Conservation (phyloP, 305 asterid species). For the Fraxinus nigra region DNA sequence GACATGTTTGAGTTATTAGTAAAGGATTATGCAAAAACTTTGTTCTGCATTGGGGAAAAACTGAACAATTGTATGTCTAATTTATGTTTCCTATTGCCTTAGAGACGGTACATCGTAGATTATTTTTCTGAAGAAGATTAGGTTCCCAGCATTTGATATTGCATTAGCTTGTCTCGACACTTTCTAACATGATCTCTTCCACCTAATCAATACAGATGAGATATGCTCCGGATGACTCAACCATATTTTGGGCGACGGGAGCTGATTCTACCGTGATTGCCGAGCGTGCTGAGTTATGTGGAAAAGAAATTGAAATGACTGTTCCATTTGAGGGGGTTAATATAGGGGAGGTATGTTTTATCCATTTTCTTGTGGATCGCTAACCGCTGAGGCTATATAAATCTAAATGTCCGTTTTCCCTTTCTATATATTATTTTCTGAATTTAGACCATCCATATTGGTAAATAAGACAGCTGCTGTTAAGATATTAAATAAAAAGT, state of each 20-base stretch:
- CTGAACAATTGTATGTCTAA: background rate
- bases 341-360: slow-evolving; percentile 75
- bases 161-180: background rate
- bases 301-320: slow-evolving; percentile 80
- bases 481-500: background rate
- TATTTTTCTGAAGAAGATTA: background rate
- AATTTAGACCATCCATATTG: background rate
- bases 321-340: slow-evolving; percentile 86
- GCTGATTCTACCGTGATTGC: slow-evolving; percentile 59
- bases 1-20: background rate
- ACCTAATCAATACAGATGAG: slow-evolving; percentile 54
- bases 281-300: slow-evolving; percentile 64
- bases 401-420: background rate
- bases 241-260: slow-evolving; percentile 95
- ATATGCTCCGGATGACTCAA: slow-evolving; percentile 81
- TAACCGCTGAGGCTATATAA: background rate
- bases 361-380: background rate
- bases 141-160: background rate
- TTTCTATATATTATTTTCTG: background rate
- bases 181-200: slow-evolving; percentile 4
- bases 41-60: background rate
- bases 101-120: background rate
- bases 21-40: background rate
- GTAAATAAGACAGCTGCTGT: background rate
- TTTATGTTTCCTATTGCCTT: background rate